Base-by-base conservation (phyloP, 805 yeast genomes). In the Yueomyces sp. region DNA sequence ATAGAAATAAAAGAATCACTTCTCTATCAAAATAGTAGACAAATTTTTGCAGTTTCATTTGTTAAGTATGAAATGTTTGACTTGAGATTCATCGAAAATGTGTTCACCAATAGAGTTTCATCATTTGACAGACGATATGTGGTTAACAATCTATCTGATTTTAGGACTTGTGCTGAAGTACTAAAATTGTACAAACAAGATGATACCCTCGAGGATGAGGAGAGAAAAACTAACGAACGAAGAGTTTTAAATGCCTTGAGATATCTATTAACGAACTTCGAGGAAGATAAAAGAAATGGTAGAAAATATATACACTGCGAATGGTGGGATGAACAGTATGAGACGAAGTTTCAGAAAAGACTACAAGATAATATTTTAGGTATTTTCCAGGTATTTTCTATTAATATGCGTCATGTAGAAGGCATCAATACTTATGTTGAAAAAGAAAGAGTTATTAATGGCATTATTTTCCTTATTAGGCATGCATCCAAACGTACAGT, bases 351-450 rank as follows among this genome's bases (percentile, higher is more conserved):
- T 37, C 64, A 64, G 27, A 57, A 48, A 3, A 74, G 69, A 44
- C 63, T 81, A 39, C 76, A 73, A 28, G 74, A 73, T 38, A 73
- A 77, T 54, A 76, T 85, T 3, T 64, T 87, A 11, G 94, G 88
- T 46, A 67, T 87, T 19, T 80, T 85, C 3, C 90, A 84, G 48
- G 71, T 75, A 39, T 84, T 88, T 52, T 81, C 94, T 4, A 87
- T 85, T 49, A 76, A 79, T 27, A 77, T 88, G 36, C 81, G 85
- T 53, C 85, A 82, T 47, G 70, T 75, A 11, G 76, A 74, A 48
- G 92, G 92, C 1, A 70, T 75, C 37, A 77, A 77, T 39, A 85
- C 94, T 0, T 80, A 73, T 51, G 67, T 80, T 42, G 87, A 83
- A 41, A 86, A 84, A 54, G 65, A 79, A 1, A 72, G 76, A 36